These are phyloP conservation scores for Clathrospora elynae DNA, from an alignment of 2,329 filamentous ascomycete genomes.

Conservation along the genomic window DNA sequence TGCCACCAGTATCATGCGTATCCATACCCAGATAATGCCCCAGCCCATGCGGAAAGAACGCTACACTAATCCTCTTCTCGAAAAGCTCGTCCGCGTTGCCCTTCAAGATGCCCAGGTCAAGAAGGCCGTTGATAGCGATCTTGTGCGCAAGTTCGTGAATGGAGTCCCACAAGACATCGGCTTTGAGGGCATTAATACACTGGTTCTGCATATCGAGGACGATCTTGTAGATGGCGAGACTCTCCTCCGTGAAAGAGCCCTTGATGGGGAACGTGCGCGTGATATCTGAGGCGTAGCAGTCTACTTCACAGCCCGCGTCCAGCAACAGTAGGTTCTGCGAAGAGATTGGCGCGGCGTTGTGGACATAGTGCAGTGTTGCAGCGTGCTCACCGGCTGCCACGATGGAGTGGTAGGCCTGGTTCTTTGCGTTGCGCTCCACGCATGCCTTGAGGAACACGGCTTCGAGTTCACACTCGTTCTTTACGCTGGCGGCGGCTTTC, in stretches of 20 bases:
- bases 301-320: constrained; percentile 72
- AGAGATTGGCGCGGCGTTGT: constrained; percentile 47
- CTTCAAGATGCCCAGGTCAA: constrained; percentile 74
- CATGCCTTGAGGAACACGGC: constrained; percentile 78
- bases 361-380: constrained; percentile 85
- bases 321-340: constrained; percentile 80
- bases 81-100: constrained; percentile 58
- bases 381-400: constrained; percentile 79
- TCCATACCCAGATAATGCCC: constrained; percentile 60
- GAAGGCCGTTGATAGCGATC: constrained; percentile 79
- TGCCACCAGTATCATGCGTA: constrained; percentile 57
- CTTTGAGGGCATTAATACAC: constrained; percentile 73
- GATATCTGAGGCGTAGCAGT: constrained; percentile 63
- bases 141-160: constrained; percentile 80
- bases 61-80: constrained; percentile 52
- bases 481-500: constrained; percentile 63
- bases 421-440: constrained; percentile 73
- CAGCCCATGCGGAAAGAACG: constrained; percentile 58
- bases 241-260: constrained; percentile 56
- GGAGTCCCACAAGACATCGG: constrained; percentile 78
- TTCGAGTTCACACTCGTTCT: constrained; percentile 82
- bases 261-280: constrained; percentile 86
- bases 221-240: constrained; percentile 70
- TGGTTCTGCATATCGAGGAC: constrained; percentile 86
- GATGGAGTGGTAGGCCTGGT: constrained; percentile 88